Conservation (phyloP, 345 rosid species). For the Populus tremula region DNA sequence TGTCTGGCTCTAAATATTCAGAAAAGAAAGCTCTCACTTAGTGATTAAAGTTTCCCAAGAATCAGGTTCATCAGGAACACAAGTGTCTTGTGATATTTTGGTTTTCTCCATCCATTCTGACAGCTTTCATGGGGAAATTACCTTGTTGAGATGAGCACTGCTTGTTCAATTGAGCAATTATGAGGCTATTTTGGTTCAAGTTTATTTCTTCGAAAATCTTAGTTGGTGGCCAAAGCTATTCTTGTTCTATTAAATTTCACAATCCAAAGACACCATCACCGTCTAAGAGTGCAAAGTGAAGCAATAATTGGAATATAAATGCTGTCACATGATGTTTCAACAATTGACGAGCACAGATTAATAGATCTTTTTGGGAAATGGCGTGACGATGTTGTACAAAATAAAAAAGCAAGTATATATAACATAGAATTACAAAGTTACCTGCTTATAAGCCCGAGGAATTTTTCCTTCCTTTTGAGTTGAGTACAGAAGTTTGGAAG, state of each 20-base stretch:
- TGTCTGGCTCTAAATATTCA: neutral
- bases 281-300: neutral
- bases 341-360: neutral
- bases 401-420: neutral
- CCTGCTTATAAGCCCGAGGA: conserved; percentile 78
- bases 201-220: neutral
- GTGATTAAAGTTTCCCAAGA: neutral
- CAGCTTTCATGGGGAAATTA: neutral
- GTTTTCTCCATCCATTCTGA: neutral
- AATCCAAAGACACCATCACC: neutral
- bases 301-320: neutral
- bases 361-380: neutral
- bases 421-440: conserved; percentile 12
- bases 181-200: neutral
- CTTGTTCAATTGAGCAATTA: neutral
- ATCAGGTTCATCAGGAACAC: neutral
- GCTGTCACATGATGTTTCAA: neutral
- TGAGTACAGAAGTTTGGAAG: conserved; percentile 55
- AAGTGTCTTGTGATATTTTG: neutral
- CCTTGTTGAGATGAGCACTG: neutral
- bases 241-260: neutral
- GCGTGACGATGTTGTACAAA: neutral
- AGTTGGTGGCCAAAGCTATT: neutral
- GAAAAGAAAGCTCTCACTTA: neutral
- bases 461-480: conserved; percentile 63